Evolutionary conservation across 2,329 filamentous ascomycete species (phyloP).

Genomic region (Alternaria ventricosa): DNA sequence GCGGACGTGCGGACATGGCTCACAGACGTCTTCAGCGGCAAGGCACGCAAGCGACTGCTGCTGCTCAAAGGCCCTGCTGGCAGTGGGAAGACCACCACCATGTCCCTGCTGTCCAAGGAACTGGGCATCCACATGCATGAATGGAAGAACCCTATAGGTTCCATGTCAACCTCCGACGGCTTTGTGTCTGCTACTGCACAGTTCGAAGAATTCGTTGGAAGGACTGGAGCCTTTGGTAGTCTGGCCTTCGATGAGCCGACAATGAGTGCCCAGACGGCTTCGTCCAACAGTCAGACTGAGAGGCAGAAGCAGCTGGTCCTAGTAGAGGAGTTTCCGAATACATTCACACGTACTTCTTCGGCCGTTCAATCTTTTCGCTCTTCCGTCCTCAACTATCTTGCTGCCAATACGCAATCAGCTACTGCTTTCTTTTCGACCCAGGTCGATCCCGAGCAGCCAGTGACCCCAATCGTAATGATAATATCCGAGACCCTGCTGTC

Average conservation of each 20-base stretch:
- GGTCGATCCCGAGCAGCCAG: conserved; percentile 23
- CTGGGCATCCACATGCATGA: conserved; percentile 80
- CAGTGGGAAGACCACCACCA: conserved; percentile 88
- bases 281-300: conserved; percentile 16
- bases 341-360: conserved; percentile 53
- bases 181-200: conserved; percentile 76
- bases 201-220: conserved; percentile 90
- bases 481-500: conserved; percentile 90
- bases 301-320: conserved; percentile 52
- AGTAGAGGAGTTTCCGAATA: conserved; percentile 60
- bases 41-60: conserved; percentile 70
- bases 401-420: conserved; percentile 67
- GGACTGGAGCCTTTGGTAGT: conserved; percentile 80
- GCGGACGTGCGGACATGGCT: conserved; percentile 85
- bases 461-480: conserved; percentile 78
- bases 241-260: conserved; percentile 59
- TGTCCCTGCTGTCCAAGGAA: conserved; percentile 78
- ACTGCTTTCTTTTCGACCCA: conserved; percentile 49
- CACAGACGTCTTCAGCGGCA: conserved; percentile 71
- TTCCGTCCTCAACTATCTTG: conserved; percentile 76
- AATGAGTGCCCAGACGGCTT: conserved; percentile 14
- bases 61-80: conserved; percentile 90
- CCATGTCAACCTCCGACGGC: conserved; percentile 64
- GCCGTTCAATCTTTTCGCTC: conserved; percentile 66
- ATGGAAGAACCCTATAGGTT: conserved; percentile 83